Base-by-base conservation (phyloP, 2,329 filamentous ascomycete species). In the Botrytis fragariae region DNA sequence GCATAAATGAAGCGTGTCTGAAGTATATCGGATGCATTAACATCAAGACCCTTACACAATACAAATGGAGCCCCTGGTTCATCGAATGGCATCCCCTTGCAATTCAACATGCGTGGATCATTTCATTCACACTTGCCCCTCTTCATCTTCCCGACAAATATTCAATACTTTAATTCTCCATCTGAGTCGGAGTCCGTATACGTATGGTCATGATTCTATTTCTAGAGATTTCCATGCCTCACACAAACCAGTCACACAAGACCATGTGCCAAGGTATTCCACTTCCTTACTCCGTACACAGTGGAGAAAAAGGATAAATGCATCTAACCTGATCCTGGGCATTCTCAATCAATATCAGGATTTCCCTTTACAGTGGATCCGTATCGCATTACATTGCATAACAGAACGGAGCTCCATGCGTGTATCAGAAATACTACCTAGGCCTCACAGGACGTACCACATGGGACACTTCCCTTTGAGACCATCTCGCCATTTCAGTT, bases 401-500 rank as follows among this genome's bases (percentile, higher is more conserved):
- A 57, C 51, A 57, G 3, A 18, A 57, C 51, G 51, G 51, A 57
- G n/a, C 51, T 68, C n/a, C 51, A 54, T 51, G 63, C 63, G 44
- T 68, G 64, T 71, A 44, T 72, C 61, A 67, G 51, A 60, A 20
- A 65, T 32, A 68, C 25, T 8, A 39, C 48, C 25, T 54, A 51
- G 48, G 48, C n/a, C 48, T 14, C 44, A 22, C 10, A 48, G 44
- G 22, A 14, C 48, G n/a, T n/a, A 14, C 22, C 48, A 51, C 3
- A n/a, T 54, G 14, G 48, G 25, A 54, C n/a, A n/a, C 12, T n/a
- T n/a, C 48, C 48, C 48, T 54, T 54, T n/a, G 48, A 54, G 48
- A 54, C 48, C 12, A 54, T 29, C 51, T 57, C 32, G 32, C 45
- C 62, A 39, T 72, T 72, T 72, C 60, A 72, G 39, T 72, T 72